A percentile compares a stretch with the other conserved stretches of the same genome.
Conservation (phyloP, 495 filamentous ascomycete genomes). For the Penicillium arizonense region DNA sequence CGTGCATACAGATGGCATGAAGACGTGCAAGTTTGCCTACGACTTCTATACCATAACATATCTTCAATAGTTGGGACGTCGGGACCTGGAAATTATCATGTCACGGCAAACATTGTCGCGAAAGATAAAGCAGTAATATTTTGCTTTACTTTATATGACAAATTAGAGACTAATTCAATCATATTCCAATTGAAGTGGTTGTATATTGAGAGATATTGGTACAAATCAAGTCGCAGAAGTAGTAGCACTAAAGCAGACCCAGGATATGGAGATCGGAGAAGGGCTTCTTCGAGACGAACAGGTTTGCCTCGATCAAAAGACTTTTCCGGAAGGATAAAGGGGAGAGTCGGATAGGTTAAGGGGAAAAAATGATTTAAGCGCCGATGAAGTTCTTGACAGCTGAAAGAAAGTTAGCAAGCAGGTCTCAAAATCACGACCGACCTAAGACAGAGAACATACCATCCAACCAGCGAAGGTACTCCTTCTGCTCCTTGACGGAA, state of each 20-base stretch:
- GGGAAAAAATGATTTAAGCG: constrained; percentile 47
- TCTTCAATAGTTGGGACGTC: too few relatives aligned
- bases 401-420: constrained; percentile 22
- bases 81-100: too few relatives aligned
- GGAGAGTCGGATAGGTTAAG: background rate
- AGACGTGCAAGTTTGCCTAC: too few relatives aligned
- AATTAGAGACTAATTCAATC: background rate
- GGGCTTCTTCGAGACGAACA: background rate
- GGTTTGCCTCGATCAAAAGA: background rate
- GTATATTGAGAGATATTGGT: constrained; percentile 9
- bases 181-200: constrained; percentile 1
- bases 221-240: constrained; percentile 3
- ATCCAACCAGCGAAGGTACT: constrained; percentile 89
- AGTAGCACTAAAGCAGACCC: background rate
- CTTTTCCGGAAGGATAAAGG: background rate
- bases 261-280: background rate
- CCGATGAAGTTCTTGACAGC: constrained; percentile 74
- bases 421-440: background rate
- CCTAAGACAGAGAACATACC: constrained; percentile 47
- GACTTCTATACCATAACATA: too few relatives aligned
- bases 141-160: background rate
- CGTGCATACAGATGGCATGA: too few relatives aligned
- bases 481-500: constrained; percentile 97
- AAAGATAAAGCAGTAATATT: too few relatives aligned
- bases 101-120: too few relatives aligned